phyloP scores from a whole-genome alignment of 352 stramenopile genomes.

The Globisporangium radiosum region DNA sequence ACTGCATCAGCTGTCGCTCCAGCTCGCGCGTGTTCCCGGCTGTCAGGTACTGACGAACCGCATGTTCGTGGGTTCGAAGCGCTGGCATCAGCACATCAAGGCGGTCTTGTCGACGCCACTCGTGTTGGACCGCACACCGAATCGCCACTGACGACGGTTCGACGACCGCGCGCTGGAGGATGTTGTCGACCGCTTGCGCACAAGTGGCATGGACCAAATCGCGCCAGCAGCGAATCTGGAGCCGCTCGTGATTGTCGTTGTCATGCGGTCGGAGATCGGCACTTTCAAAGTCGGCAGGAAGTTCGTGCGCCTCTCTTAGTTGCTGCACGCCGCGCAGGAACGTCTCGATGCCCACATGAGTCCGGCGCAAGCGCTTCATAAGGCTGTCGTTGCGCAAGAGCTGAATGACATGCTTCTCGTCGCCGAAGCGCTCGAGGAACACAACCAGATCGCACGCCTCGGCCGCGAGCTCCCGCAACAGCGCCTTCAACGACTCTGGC shows the following conservation, averaged over 20 bases:
- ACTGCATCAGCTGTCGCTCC: no score
- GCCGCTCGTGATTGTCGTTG: neutral
- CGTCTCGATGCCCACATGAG: neutral
- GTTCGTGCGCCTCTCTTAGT: neutral
- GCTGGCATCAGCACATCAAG: no score
- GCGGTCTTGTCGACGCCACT: neutral
- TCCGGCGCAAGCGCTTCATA: neutral
- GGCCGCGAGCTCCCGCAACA: neutral
- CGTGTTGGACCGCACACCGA: neutral
- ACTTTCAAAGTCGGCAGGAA: neutral
- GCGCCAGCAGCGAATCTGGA: neutral
- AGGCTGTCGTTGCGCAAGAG: neutral
- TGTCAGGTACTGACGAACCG: neutral
- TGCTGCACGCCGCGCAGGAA: neutral
- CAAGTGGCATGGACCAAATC: neutral
- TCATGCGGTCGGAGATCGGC: neutral
- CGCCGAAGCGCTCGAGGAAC: neutral
- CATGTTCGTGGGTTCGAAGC: neutral
- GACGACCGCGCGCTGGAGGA: neutral
- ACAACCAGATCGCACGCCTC: neutral
- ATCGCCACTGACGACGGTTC: neutral
- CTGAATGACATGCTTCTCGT: neutral
- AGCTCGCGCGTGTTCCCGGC: neutral
- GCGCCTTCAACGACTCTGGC: neutral
- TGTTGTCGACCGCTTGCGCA: neutral